These are phyloP conservation scores for Hirschfeldia incana DNA, from an alignment of 345 rosid genomes.

Conservation along the genomic window DNA sequence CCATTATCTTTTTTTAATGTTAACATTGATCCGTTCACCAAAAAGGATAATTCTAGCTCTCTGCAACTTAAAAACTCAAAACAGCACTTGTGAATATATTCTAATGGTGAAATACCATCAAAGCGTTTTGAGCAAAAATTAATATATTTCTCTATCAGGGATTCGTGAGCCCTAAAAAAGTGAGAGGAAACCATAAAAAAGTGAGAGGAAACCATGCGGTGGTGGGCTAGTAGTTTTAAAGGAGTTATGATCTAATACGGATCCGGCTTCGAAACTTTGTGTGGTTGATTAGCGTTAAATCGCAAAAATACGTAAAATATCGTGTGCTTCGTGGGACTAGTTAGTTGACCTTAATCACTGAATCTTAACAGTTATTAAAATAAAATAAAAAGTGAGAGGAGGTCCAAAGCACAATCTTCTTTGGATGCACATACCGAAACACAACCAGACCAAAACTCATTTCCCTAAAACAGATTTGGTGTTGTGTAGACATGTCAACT, in stretches of 20 bases:
- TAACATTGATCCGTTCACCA: neutral
- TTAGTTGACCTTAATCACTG: no score
- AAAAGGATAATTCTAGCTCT: neutral
- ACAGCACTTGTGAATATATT: neutral
- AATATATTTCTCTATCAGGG: neutral
- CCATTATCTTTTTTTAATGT: neutral
- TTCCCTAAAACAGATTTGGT: neutral
- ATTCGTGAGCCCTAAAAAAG: neutral
- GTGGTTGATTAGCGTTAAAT: no score
- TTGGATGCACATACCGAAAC: neutral
- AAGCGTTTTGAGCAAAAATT: neutral
- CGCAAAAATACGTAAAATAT: no score
- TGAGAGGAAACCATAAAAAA: neutral
- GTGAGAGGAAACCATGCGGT: neutral
- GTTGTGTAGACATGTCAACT: no score
- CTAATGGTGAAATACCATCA: neutral
- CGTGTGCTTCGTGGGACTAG: no score
- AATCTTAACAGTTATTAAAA: no score
- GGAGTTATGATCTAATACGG: no score
- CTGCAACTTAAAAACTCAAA: neutral
- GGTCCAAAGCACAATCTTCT: no score
- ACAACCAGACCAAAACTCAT: neutral
- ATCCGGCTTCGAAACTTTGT: no score
- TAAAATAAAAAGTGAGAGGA: no score
- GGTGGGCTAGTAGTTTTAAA: no score